phyloP scores from a whole-genome alignment of 2,329 filamentous ascomycete species.

The Colletotrichum agaves region DNA sequence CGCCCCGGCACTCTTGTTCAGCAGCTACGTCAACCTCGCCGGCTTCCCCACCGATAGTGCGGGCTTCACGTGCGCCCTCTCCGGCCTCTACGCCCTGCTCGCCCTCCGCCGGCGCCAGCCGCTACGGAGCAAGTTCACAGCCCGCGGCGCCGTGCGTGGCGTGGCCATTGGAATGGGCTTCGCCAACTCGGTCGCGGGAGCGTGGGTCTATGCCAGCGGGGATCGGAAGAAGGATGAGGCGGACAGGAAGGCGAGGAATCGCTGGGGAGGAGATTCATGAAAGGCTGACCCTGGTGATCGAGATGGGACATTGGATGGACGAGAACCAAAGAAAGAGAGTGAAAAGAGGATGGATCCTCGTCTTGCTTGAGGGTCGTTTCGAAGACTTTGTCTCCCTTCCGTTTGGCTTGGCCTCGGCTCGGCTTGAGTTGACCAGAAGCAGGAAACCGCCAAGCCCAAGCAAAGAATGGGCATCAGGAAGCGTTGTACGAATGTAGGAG shows the following conservation, averaged over 20 bases:
- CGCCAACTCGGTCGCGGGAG: slow-evolving; percentile 60
- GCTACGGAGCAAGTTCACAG: slow-evolving; percentile 54
- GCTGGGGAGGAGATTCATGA: slow-evolving; percentile 55
- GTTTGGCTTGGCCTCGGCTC: slow-evolving; percentile 15
- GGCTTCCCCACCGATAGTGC: slow-evolving; percentile 68
- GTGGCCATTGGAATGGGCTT: slow-evolving; percentile 60
- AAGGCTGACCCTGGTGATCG: slow-evolving; percentile 8
- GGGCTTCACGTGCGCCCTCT: slow-evolving; percentile 66
- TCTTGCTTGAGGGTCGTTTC: not conserved
- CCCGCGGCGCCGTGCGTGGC: slow-evolving; percentile 62
- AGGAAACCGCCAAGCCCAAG: slow-evolving; percentile 6
- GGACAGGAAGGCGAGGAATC: slow-evolving; percentile 59
- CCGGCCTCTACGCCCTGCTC: slow-evolving; percentile 66
- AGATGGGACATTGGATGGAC: not conserved
- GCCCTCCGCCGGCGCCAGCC: slow-evolving; percentile 60
- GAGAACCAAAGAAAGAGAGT: not conserved
- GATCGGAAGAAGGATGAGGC: slow-evolving; percentile 61
- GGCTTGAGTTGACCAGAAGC: not conserved
- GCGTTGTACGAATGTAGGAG: slow-evolving; percentile 5
- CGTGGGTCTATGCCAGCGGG: slow-evolving; percentile 63
- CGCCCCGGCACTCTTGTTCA: slow-evolving; percentile 64
- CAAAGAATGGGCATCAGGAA: not conserved
- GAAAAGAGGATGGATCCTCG: not conserved
- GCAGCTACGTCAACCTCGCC: slow-evolving; percentile 68
- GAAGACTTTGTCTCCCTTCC: too few species aligned